Evolutionary conservation across 2,329 filamentous ascomycete genomes (phyloP), one percentile per base, ranked within the genome.

Genomic region (Ampelomyces quisqualis): DNA sequence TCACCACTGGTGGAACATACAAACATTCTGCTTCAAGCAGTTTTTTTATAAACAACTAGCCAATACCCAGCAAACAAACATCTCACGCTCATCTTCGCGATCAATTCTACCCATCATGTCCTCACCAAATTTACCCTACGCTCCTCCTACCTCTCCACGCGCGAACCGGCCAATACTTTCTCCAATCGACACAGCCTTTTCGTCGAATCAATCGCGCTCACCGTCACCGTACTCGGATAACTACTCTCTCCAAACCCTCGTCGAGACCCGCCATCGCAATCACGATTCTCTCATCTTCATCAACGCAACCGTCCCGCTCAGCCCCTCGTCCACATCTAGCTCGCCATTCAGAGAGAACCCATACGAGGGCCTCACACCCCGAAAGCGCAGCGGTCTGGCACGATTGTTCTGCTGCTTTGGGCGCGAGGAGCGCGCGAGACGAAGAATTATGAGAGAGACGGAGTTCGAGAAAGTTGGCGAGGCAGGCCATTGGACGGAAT

Each of bases 391-490:
- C 26, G 56, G 46, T 8, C 46, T 67, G 5, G 64, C 56, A 8
- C 45, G 62, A 7, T 45, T 66, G 3, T 65, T 67, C 34, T 63
- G 56, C 49, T 67, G 64, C 47, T 61, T 67, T 22, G 62, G 64
- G 0, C 44, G 59, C 4, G 60, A 65, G 38, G 64, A 66, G 37
- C 45, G 62, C 5, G 57, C 60, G 7, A 35, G 60, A 9, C 34
- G 62, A 24, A 40, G 54, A 17, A 47, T 52, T 10, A 28, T 48
- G 19, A 33, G 55, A 21, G 49, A 34, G 9, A 47, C 47, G 15
- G 56, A 60, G 30, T 67, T 55, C 34, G 62, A 65, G 29, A 58
- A 61, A 41, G 60, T 65, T 1, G 63, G 63, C 11, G 55, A 60
- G 32, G 43, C 55, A 13, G 34, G 48, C 9, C 63, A 67, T 20